Conservation (phyloP, 768 basidiomycete genomes). For the Boletus tomentosulus region DNA sequence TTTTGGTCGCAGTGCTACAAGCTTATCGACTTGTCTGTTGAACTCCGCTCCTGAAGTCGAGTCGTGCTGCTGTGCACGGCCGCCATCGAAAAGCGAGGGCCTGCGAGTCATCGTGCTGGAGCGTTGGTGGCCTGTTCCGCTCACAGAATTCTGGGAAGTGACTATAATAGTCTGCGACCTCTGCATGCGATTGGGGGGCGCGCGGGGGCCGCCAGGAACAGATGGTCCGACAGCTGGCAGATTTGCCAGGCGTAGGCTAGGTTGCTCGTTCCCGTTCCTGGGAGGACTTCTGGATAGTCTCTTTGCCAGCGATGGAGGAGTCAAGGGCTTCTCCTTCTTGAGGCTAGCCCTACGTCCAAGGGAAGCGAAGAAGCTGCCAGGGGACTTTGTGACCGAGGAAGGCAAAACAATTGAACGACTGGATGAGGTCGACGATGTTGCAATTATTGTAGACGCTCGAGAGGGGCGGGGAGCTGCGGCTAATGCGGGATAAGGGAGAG, state of each 20-base stretch:
- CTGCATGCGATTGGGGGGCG: conserved; percentile 55
- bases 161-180: conserved; percentile 67
- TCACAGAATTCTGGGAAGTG: conserved; percentile 25
- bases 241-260: conserved; percentile 29
- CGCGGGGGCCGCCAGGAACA: conserved; percentile 73
- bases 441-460: conserved; percentile 31
- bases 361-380: conserved; percentile 68
- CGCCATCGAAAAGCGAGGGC: conserved; percentile 26
- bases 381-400: conserved; percentile 37
- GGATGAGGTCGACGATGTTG: conserved; percentile 45
- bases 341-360: conserved; percentile 68
- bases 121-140: conserved; percentile 23
- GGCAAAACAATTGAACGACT: conserved; percentile 43
- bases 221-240: conserved; percentile 39
- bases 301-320: conserved; percentile 33
- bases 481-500: conserved; percentile 74
- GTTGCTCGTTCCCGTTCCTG: conserved; percentile 21
- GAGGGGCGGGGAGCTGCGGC: conserved; percentile 35
- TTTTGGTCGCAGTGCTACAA: conserved; percentile 66
- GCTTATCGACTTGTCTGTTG: conserved; percentile 62
- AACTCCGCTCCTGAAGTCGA: conserved; percentile 44
- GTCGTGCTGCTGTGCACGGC: conserved; percentile 12
- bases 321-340: conserved; percentile 33
- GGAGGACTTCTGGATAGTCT: conserved; percentile 37
- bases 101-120: conserved; percentile 27